These are phyloP conservation scores for Mortierella sp. DNA, from an alignment of 371 early-diverging fungal species.

Conservation along the genomic window DNA sequence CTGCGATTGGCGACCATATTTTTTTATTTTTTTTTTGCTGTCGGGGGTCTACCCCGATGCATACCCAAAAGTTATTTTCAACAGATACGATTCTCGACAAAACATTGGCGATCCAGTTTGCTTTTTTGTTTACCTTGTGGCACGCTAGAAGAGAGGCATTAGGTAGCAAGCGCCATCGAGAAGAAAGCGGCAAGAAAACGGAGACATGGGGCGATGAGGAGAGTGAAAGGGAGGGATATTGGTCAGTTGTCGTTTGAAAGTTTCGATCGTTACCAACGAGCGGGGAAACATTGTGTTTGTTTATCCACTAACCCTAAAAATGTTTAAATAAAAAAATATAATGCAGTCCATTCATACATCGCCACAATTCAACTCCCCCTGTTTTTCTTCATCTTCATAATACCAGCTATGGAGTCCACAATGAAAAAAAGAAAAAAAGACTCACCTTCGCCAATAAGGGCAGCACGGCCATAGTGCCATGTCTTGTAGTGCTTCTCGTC, in stretches of 20 bases:
- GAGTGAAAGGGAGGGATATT: not conserved
- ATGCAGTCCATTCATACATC: not conserved
- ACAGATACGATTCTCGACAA: not conserved
- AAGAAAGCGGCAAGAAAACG: not conserved
- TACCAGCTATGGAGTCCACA: too few species aligned
- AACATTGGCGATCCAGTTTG: not conserved
- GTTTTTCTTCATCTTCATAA: not conserved
- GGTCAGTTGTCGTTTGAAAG: not conserved
- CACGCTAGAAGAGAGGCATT: constrained; percentile 24
- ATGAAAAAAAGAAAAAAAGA: not conserved
- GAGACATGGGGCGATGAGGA: not conserved
- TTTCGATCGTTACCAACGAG: not conserved
- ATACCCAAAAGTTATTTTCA: not conserved
- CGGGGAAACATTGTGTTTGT: not conserved
- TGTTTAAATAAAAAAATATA: not conserved
- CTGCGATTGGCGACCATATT: not conserved
- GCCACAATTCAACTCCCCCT: not conserved
- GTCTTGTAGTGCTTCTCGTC: constrained; percentile 57
- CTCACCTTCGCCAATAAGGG: constrained; percentile 43
- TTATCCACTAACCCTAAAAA: not conserved
- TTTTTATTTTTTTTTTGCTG: too few species aligned
- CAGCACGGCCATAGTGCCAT: constrained; percentile 45
- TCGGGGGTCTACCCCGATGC: not conserved
- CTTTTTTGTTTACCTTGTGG: constrained; percentile 33
- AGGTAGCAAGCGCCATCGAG: not conserved